Percentiles rank a stretch among this genome's conserved stretches.
Evolutionary conservation across 441 rosid species (phyloP).

Genomic region (Macaranga tanarius): DNA sequence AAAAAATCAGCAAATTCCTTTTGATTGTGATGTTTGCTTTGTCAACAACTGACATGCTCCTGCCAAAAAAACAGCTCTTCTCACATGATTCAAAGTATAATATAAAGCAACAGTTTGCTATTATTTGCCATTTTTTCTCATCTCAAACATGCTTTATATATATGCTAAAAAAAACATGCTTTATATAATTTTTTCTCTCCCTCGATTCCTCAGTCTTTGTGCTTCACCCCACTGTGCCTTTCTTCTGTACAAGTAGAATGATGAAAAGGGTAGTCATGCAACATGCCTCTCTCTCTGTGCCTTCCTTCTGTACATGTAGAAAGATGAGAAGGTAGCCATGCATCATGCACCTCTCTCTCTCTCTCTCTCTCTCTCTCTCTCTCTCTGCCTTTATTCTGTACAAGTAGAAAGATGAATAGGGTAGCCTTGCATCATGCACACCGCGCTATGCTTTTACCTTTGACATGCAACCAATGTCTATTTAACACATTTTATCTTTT

Average conservation of each 20-base stretch:
- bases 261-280: too few relatives aligned
- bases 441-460: not conserved
- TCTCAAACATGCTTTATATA: too few relatives aligned
- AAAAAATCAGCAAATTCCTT: not conserved
- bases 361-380: not conserved
- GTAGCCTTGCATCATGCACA: not conserved
- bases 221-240: not conserved
- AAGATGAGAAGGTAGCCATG: not conserved
- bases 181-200: not conserved
- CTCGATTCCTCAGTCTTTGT: not conserved
- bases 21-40: not conserved
- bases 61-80: not conserved
- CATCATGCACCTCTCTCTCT: not conserved
- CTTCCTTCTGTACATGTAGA: not conserved
- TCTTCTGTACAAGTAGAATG: too few relatives aligned
- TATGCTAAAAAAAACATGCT: too few relatives aligned
- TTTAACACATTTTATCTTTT: not conserved
- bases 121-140: not conserved
- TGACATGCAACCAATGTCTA: not conserved
- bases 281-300: not conserved
- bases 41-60: not conserved
- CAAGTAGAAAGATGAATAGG: not conserved
- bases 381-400: not conserved
- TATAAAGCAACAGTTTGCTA: not conserved
- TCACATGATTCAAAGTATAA: not conserved